Evolutionary conservation across 2,329 filamentous ascomycete species (phyloP), one percentile per base, ranked within the genome.

Genomic region (Trichoderma polysporum): DNA sequence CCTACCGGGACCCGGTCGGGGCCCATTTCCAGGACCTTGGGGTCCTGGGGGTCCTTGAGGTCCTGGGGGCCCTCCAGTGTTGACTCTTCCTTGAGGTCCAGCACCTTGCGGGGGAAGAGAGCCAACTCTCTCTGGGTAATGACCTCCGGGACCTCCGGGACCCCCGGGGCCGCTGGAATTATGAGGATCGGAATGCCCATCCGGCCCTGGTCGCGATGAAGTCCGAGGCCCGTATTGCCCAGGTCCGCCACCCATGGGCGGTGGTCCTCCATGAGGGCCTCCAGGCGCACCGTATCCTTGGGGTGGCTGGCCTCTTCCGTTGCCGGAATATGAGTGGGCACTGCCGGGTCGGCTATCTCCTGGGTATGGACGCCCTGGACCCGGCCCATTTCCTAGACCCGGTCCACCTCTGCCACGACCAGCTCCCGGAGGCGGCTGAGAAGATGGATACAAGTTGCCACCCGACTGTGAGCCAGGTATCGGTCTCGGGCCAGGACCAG

Each of bases 401-500:
- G 80, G 84, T 19, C 82, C 81, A 17, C 80, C 75, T 56, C 83
- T 82, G 41, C 78, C 78, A 10, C 82, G 80, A 76, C 69, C 84
- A 80, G 56, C 74, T 71, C 15, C 79, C 76, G 71, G 69, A 19
- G 69, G 68, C 9, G 67, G 27, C 19, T 66, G 67, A 19, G 68
- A 57, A n/a, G 79, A 76, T 17, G 80, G 79, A 37, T 83, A 79
- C 60, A 86, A 76, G 71, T 82, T 84, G 22, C 81, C 80, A 64
- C 79, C 78, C 2, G 83, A 82, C 57, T 84, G 79, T 2, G 82
- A 81, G 35, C 74, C 73, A 8, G 81, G 79, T 70, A 85, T 75
- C 4, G 76, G 74, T 25, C 76, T 74, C 45, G 73, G 72, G 12
- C 31, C 29, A 17, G 35, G 35, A 50, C 50, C 50, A 54, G 47